Evolutionary conservation across 2,329 filamentous ascomycete species (phyloP).

Genomic region (Drechslerella dactyloides): DNA sequence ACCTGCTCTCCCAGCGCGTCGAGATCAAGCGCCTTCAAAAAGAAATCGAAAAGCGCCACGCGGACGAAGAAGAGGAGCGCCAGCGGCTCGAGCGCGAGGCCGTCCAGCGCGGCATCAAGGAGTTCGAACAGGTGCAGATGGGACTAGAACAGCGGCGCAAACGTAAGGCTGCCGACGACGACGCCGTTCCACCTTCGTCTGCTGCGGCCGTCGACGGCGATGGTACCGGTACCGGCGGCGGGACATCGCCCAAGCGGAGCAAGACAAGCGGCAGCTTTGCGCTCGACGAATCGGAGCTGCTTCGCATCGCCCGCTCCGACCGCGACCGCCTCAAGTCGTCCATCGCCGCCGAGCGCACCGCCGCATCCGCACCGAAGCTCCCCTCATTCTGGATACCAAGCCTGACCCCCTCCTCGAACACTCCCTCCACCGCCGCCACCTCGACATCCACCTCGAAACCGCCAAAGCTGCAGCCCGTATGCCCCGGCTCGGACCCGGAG

Average conservation of each 20-base stretch:
- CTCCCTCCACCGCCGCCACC: conserved; percentile 43
- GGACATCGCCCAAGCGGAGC: conserved; percentile 61
- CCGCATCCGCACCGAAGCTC: conserved; percentile 59
- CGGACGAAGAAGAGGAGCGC: conserved; percentile 68
- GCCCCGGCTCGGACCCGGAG: conserved; percentile 73
- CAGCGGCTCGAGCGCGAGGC: conserved; percentile 72
- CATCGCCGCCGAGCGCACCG: conserved; percentile 73
- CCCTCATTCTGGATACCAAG: conserved; percentile 94
- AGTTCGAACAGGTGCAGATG: conserved; percentile 85
- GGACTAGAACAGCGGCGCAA: conserved; percentile 63
- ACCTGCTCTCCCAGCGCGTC: conserved; percentile 88
- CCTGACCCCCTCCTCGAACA: conserved; percentile 70
- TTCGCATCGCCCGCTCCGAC: conserved; percentile 73
- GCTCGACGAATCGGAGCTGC: conserved; percentile 76
- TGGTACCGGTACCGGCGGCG: conserved; percentile 57
- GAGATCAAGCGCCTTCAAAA: conserved; percentile 84
- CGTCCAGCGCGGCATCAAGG: conserved; percentile 69
- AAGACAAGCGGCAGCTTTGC: conserved; percentile 70
- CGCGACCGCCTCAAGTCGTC: conserved; percentile 72
- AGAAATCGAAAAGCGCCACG: conserved; percentile 67
- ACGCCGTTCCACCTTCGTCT: conserved; percentile 6
- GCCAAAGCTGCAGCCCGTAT: conserved; percentile 72
- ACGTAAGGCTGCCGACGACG: conserved; percentile 52
- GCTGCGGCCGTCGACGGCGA: conserved; percentile 33
- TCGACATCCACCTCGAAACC: conserved; percentile 67